phyloP scores from a whole-genome alignment of 495 filamentous ascomycete species.

The Barbatosphaeria neglecta region DNA sequence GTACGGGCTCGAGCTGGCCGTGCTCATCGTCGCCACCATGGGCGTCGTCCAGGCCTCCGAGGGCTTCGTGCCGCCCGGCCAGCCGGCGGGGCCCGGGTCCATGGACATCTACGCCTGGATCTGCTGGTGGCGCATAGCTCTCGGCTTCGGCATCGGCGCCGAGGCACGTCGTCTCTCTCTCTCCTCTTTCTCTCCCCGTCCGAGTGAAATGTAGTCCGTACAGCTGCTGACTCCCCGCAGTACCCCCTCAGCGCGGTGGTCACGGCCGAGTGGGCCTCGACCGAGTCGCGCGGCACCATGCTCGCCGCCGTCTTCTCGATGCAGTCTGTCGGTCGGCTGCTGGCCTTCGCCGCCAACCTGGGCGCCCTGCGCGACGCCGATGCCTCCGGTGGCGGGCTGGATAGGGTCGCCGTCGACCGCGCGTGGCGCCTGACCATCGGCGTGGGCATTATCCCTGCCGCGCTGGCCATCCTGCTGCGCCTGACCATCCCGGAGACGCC shows the following conservation, averaged over 20 bases:
- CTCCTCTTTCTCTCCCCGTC: no score
- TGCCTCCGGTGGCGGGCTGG: slow-evolving; percentile 22
- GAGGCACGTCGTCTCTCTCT: slow-evolving; percentile 6
- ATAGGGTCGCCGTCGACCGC: slow-evolving; percentile 38
- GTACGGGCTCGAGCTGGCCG: slow-evolving; percentile 48
- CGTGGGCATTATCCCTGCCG: slow-evolving; percentile 50
- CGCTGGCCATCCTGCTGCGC: slow-evolving; percentile 51
- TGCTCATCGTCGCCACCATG: slow-evolving; percentile 40
- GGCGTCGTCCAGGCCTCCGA: slow-evolving; percentile 36
- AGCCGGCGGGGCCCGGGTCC: slow-evolving; percentile 23
- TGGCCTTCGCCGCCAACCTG: slow-evolving; percentile 22
- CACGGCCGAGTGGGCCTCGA: slow-evolving; percentile 49
- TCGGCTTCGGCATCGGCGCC: slow-evolving; percentile 37
- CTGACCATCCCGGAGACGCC: slow-evolving; percentile 60
- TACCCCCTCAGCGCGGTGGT: slow-evolving; percentile 36
- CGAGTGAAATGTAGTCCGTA: no score
- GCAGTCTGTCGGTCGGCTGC: slow-evolving; percentile 50
- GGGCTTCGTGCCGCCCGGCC: slow-evolving; percentile 10
- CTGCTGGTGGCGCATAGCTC: slow-evolving; percentile 43
- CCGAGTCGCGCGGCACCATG: slow-evolving; percentile 44
- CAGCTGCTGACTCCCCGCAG: not conserved
- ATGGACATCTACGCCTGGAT: slow-evolving; percentile 45
- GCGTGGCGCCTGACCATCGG: slow-evolving; percentile 61
- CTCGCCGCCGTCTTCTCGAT: slow-evolving; percentile 50
- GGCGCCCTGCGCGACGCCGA: slow-evolving; percentile 38